Evolutionary conservation across 805 yeast genomes (phyloP), one percentile per base, ranked within the genome.

Genomic region (Ogataea thermomethanolica): DNA sequence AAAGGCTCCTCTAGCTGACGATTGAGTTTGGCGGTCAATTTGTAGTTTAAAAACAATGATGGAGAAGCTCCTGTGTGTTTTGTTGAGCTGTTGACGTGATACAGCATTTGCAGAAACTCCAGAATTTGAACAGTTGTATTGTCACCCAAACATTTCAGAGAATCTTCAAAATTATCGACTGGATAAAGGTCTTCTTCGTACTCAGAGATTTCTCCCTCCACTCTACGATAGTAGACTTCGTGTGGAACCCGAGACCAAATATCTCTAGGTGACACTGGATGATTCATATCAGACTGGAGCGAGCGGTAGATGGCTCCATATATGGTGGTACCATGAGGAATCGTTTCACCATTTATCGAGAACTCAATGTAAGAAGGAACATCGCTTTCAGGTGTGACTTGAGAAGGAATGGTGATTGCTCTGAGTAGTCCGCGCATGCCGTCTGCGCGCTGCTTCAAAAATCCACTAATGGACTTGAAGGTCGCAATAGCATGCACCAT

Each of bases 1-100:
- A 90, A 65, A 0, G 95, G 93, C 48, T 91, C 97, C 51, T 90
- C 96, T 30, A 91, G 62, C 61, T 90, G 97, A 35, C 95, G 69
- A 41, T 84, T 83, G 39, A 93, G 66, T 58, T 90, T 91, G 0
- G 95, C 95, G 6, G 95, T 81, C 13, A 91, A 59, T 54, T 89
- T 89, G 62, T 87, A 78, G 56, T 86, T 89, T 51, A 81, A 65
- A 54, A 88, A 90, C 9, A 57, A 30, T 2, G 59, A 49, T 7
- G 52, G 58, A 1, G 64, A 53, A 6, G 63, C 58, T 8, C 58
- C 61, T 0, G 63, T 45, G 27, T 46, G 44, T 8, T 42, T 29
- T n/a, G 46, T 44, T 4, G 41, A 49, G 12, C 44, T 42, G 36
- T 70, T 71, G 49, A 75, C 58, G 9, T 58, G 64, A 48, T 70